Evolutionary conservation across 179 eudicot genomes (phyloP).

Genomic region (Silene coronaria): DNA sequence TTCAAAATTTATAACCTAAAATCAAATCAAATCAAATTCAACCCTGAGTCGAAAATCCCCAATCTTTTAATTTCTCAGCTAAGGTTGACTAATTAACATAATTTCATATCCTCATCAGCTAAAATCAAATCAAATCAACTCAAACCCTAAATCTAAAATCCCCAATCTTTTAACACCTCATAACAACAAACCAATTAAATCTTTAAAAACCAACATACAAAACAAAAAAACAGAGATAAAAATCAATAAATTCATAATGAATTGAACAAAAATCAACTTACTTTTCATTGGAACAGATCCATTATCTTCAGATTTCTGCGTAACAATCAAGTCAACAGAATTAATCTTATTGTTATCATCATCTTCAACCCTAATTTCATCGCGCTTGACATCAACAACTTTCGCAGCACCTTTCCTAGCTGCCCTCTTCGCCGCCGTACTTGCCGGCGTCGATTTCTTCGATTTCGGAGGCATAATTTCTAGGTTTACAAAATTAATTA

Average conservation of each 20-base stretch:
- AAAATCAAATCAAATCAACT: background rate
- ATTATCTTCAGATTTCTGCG: constrained; percentile 21
- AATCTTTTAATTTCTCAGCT: background rate
- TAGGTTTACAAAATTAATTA: background rate
- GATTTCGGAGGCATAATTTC: constrained; percentile 46
- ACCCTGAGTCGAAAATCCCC: background rate
- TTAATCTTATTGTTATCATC: constrained; percentile 1
- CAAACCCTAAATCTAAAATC: background rate
- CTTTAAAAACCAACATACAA: background rate
- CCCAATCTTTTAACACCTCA: background rate
- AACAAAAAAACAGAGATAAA: background rate
- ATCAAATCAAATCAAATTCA: background rate
- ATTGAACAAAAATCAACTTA: constrained; percentile 24
- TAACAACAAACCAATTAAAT: background rate
- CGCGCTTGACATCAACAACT: constrained; percentile 15
- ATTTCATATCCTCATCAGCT: background rate
- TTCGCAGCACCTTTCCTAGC: constrained; percentile 29
- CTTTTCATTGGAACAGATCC: constrained; percentile 31
- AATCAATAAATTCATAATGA: background rate
- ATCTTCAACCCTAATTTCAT: constrained; percentile 13
- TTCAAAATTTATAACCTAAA: too few relatives aligned
- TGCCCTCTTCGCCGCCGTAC: constrained; percentile 33
- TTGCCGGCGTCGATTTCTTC: constrained; percentile 32
- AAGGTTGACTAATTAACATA: background rate
- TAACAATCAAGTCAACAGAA: constrained; percentile 29